Evolutionary conservation across 371 early-diverging fungal species (phyloP), one percentile per base, ranked within the genome.

Genomic region (Apophysomyces elegans): DNA sequence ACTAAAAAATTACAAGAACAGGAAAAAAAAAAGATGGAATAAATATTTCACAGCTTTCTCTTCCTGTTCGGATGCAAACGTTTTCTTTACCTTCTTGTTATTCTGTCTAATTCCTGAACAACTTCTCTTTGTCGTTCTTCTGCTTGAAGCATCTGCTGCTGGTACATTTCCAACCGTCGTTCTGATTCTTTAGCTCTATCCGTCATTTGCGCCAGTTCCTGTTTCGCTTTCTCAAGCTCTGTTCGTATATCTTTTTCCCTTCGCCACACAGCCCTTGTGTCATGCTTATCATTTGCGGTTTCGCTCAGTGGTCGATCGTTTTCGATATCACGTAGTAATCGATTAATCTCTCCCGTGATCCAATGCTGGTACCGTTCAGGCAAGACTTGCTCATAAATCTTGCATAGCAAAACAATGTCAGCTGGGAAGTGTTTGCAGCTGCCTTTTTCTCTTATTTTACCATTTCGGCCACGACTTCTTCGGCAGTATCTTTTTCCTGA

Each of bases 391-490:
- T 92, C 94, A 56, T 89, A 90, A 67, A 93, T 92, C 91, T 91
- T 16, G 21, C 41, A 41, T 8, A 8, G 11, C 8, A 59, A 50
- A 59, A 59, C 38, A 50, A 21, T 50, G n/a, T 36, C 59, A 56
- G 58, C 43, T 35, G 36, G 11, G 21, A 16, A 18, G n/a, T 26
- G 4, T n/a, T 50, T 8, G 21, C 21, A 21, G 9, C 54, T 18
- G 11, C 47, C 1, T 47, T 47, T 47, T 47, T 9, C 18, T 43
- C 14, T 43, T 43, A 12, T 43, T 35, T 58, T 79, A 74, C 91
- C 95, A 96, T 95, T 75, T 96, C 97, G 44, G 86, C 88, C 8
- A 94, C 93, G 7, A 96, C 95, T 67, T 91, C 90, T 63, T 95
- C 95, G 1, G 95, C 94, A 6, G 96, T 96, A 66, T 96, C 97